phyloP scores from a whole-genome alignment of 2,329 filamentous ascomycete genomes.

The Beauveria caledonica region DNA sequence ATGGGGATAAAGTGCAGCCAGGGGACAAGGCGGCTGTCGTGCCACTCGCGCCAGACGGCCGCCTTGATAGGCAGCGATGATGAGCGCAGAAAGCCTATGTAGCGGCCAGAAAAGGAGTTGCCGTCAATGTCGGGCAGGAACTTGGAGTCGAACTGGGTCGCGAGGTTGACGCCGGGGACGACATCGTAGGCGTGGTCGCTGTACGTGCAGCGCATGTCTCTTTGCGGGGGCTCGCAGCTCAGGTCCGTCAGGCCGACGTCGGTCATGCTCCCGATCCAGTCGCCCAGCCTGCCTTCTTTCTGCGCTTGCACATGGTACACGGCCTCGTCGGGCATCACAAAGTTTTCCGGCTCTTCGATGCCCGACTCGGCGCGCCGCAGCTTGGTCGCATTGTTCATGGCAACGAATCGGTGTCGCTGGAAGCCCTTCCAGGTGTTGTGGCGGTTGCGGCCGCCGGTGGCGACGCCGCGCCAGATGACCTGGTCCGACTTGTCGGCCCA shows the following conservation, averaged over 20 bases:
- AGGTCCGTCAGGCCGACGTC: constrained; percentile 47
- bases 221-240: constrained; percentile 35
- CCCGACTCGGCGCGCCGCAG: constrained; percentile 41
- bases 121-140: constrained; percentile 72
- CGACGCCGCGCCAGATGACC: constrained; percentile 59
- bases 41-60: constrained; percentile 74
- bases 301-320: constrained; percentile 40
- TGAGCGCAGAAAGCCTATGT: constrained; percentile 59
- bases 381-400: constrained; percentile 61
- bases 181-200: constrained; percentile 37
- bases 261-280: constrained; percentile 42
- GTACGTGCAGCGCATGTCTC: constrained; percentile 37
- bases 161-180: constrained; percentile 32
- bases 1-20: constrained; percentile 81
- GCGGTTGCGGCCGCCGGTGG: constrained; percentile 54
- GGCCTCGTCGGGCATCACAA: constrained; percentile 38
- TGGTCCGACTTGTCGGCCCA: constrained; percentile 50
- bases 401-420: constrained; percentile 66
- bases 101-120: constrained; percentile 61
- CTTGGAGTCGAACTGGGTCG: constrained; percentile 53
- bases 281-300: constrained; percentile 33
- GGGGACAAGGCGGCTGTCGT: constrained; percentile 62
- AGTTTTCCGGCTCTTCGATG: constrained; percentile 38
- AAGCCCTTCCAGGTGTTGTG: constrained; percentile 61
- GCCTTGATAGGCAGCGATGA: constrained; percentile 68